Evolutionary conservation across 371 early-diverging fungal genomes (phyloP), one percentile per base, ranked within the genome.

Genomic region (Rhizopus arrhizus): DNA sequence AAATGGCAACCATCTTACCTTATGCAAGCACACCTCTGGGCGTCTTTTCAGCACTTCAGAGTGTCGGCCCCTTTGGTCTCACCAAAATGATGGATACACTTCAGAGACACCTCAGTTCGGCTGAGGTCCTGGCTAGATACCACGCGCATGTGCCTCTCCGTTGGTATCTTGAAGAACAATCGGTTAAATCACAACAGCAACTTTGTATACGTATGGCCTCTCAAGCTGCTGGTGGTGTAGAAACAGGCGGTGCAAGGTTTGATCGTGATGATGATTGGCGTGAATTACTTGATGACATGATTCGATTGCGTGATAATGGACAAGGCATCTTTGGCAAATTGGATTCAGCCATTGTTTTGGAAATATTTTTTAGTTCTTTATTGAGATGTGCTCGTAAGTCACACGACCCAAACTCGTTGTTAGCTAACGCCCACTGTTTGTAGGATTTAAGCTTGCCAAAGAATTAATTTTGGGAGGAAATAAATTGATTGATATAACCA

Each of bases 261-360:
- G 83, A 83, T 52, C 77, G 73, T 16, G 90, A 91, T 43, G 84
- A 88, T 64, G 88, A 88, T 40, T 92, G 91, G 91, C 75, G 77
- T 29, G 74, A 80, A 42, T 69, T 92, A 10, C 65, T 87, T 29
- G 87, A 87, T 31, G 88, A 90, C 62, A 83, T 91, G 83, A 50
- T 91, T 29, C 80, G 84, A 13, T 75, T 80, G 29, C 62, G 73
- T n/a, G 79, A 80, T 38, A 56, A 72, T 55, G 84, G 79, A 0
- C 64, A 77, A 12, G 85, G 84, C 4, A 74, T 89, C 8, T 78
- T 92, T 58, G 81, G 77, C 16, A 56, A 74, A 36, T 65, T 90
- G 32, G 73, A 77, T 12, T 62, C 69, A n/a, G 62, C 72, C 15
- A 87, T 87, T 34, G 84, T 90, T n/a, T 76, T 85, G 43, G 85